Evolutionary conservation across 257 asterid genomes (phyloP), one percentile per base, ranked within the genome.

Genomic region (Solanum raphanifolium): DNA sequence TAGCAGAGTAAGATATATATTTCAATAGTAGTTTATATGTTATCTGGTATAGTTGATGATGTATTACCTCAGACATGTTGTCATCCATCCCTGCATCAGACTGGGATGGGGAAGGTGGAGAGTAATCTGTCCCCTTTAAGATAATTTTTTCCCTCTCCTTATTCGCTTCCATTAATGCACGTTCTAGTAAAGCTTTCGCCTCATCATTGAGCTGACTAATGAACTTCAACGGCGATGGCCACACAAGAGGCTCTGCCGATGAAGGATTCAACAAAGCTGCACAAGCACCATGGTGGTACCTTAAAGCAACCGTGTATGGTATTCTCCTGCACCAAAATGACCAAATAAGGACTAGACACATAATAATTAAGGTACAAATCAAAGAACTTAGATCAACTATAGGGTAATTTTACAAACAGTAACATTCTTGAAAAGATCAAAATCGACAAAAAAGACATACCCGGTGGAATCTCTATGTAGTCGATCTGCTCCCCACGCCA

Each of bases 401-500:
- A 78, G 23, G 84, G 65, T 7, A 27, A 27, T 43, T 79, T 38
- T 39, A 36, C 20, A 74, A 74, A 52, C 32, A 76, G 5, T n/a
- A 76, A 76, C 58, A 58, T 58, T 58, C 66, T 21, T 58, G 66
- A 62, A 62, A 43, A 46, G 15, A 27, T 79, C 55, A 25, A 52
- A 88, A 21, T 9, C 23, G 52, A 20, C 23, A 74, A 84, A 21
- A 35, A 32, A 72, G 87, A n/a, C 35, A 83, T 96, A 96, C 98
- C 98, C 98, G 1, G 98, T 93, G 60, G 96, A 88, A 86, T 97
- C 99, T 94, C 98, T 92, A 29, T 93, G 96, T 74, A 93, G 92
- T 23, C 99, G 94, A 90, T 97, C 99, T 12, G 98, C 98, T 16
- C 99, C 98, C 98, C 98, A 93, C 46, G 99, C 99, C 41, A 97